These are phyloP conservation scores for Botryotinia narcissicola DNA, from an alignment of 2,329 filamentous ascomycete genomes.

Conservation along the genomic window DNA sequence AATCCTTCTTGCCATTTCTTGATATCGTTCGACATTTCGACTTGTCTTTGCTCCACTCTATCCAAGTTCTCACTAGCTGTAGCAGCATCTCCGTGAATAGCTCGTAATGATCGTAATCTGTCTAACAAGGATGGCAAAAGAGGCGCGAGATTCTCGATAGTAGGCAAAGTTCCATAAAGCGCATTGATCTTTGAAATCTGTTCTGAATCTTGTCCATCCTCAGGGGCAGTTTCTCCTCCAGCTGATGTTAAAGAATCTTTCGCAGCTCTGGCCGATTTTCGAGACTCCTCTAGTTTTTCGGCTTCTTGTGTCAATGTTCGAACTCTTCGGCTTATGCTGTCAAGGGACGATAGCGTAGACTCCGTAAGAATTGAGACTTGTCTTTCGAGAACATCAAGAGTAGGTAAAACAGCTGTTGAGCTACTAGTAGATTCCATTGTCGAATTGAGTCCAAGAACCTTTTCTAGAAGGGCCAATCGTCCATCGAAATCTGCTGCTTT, in stretches of 20 bases:
- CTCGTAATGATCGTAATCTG: constrained; percentile 75
- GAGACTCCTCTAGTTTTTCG: constrained; percentile 65
- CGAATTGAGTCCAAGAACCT: constrained; percentile 73
- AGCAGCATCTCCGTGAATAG: constrained; percentile 84
- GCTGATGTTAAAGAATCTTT: constrained; percentile 55
- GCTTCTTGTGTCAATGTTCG: constrained; percentile 70
- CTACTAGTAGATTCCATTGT: constrained; percentile 59
- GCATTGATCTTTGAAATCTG: constrained; percentile 86
- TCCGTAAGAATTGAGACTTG: constrained; percentile 75
- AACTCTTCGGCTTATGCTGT: constrained; percentile 67
- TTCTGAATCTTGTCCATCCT: constrained; percentile 59
- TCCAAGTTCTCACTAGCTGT: constrained; percentile 75
- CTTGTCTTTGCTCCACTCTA: constrained; percentile 74
- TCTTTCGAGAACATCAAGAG: constrained; percentile 75
- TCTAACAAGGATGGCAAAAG: constrained; percentile 83
- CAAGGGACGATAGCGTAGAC: constrained; percentile 69
- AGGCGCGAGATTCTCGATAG: constrained; percentile 82
- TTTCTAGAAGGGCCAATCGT: constrained; percentile 75
- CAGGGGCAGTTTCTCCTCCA: constrained; percentile 39
- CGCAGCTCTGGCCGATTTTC: constrained; percentile 59
- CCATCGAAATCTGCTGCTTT: constrained; percentile 87
- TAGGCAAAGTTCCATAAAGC: constrained; percentile 82
- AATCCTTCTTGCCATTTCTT: constrained; percentile 82
- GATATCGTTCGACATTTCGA: constrained; percentile 79
- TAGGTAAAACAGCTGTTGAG: constrained; percentile 72